Percentiles rank a stretch among this genome's conserved stretches.
These are phyloP conservation scores for Purpureocillium takamizusanense DNA, from an alignment of 2,329 filamentous ascomycete genomes.

Conservation along the genomic window DNA sequence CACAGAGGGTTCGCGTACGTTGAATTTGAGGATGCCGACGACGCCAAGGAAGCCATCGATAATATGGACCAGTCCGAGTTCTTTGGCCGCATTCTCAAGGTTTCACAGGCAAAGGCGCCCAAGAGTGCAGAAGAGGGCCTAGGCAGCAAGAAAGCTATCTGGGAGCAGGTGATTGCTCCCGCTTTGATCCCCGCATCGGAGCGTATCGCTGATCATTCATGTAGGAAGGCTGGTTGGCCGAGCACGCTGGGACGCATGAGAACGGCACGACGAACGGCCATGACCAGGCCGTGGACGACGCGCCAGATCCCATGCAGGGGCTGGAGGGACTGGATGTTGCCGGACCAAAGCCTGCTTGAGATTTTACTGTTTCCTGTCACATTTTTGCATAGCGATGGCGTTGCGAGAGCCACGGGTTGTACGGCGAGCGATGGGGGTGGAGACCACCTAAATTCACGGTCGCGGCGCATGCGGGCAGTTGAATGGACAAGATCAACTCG, in stretches of 20 bases:
- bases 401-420: slow-evolving; percentile 18
- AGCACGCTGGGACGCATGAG: slow-evolving; percentile 71
- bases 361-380: slow-evolving; percentile 9
- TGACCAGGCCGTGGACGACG: slow-evolving; percentile 29
- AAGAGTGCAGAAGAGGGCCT: slow-evolving; percentile 82
- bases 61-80: slow-evolving; percentile 98
- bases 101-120: slow-evolving; percentile 83
- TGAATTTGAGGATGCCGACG: slow-evolving; percentile 77
- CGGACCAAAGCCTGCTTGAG: slow-evolving; percentile 71
- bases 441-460: neutral
- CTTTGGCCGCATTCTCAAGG: slow-evolving; percentile 85
- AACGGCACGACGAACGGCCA: slow-evolving; percentile 37
- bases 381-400: slow-evolving; percentile 37
- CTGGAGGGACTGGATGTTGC: slow-evolving; percentile 89
- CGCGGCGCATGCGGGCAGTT: slow-evolving; percentile 4
- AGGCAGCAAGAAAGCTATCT: slow-evolving; percentile 87
- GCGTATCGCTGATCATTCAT: neutral
- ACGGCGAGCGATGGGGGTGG: slow-evolving; percentile 9
- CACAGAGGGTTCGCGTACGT: slow-evolving; percentile 96
- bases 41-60: slow-evolving; percentile 92
- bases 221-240: slow-evolving; percentile 87
- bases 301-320: slow-evolving; percentile 88
- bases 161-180: slow-evolving; percentile 88
- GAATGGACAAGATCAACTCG: slow-evolving; percentile 15
- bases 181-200: neutral